Evolutionary conservation across 768 basidiomycete species (phyloP).

Genomic region (Floccularia luteovirens): DNA sequence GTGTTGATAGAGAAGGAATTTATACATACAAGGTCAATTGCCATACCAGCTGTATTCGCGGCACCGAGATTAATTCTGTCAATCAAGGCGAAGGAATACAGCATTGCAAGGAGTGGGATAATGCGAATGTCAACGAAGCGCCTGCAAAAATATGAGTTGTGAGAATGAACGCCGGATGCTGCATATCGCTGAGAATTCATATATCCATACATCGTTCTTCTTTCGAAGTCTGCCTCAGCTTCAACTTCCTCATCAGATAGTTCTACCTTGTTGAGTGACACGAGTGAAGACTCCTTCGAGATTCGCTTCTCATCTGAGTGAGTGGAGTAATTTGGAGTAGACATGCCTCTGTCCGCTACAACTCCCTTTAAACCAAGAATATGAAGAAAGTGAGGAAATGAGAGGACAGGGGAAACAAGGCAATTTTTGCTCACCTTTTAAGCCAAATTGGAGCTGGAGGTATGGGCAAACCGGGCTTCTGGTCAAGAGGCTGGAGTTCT

Average conservation of each 20-base stretch:
- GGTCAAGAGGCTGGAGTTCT: too few species aligned
- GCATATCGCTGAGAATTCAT: conserved; percentile 1
- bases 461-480: too few species aligned
- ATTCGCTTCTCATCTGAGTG: conserved; percentile 12
- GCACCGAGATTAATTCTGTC: conserved; percentile 30
- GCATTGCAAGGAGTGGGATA: conserved; percentile 21
- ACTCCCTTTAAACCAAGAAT: too few species aligned
- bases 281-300: conserved; percentile 13
- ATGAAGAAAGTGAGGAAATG: too few species aligned
- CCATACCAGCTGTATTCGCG: conserved; percentile 30
- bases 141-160: conserved; percentile 11
- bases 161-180: too few species aligned
- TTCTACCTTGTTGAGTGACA: conserved; percentile 11
- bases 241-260: conserved; percentile 2
- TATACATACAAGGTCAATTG: conserved; percentile 18
- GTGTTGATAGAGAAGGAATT: conserved; percentile 1
- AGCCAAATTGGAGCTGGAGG: too few species aligned
- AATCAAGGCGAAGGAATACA: conserved; percentile 28
- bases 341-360: too few species aligned
- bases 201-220: conserved; percentile 25
- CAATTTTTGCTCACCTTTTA: too few species aligned
- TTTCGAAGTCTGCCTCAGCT: conserved; percentile 21
- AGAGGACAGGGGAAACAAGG: too few species aligned
- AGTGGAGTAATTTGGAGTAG: conserved; percentile 6
- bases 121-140: conserved; percentile 26